Base-by-base conservation (phyloP, 73 alveolate genomes). In the Paraurostyla sp. region DNA sequence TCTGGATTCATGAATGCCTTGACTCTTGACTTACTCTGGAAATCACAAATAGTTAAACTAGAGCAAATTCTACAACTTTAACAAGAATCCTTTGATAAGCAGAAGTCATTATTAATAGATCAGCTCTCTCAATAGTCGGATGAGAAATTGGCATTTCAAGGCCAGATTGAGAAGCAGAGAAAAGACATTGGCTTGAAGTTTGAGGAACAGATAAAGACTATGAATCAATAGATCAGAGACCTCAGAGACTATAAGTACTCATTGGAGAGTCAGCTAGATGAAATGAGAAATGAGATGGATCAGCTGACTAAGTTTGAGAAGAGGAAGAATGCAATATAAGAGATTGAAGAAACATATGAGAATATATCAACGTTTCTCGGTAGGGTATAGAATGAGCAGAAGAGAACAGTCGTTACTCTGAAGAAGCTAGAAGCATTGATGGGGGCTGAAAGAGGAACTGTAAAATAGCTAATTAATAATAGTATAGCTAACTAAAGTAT, bases 361-460 rank as follows among this genome's bases (percentile, higher is more conserved):
- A 65, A 40, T 65, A 65, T 65, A 18, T 56, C 82, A 38, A 58
- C 60, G 41, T 65, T 65, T 65, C 58, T 65, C 4, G 82, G 82
- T 1, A 65, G 41, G 25, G 82, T 65, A 38, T 22, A 65, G 25
- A 65, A 22, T 35, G 82, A 65, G 25, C 23, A 65, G 42, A 65
- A 65, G 36, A 65, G 82, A 65, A 65, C 82, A 65, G 82, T 65
- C 1, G 25, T 65, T 18, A 38, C 82, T 38, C 82, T 65, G 56
- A 65, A 40, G 25, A 65, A 65, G 25, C 58, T 65, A 1, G 82
- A 65, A 23, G 82, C 58, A 1, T 30, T 65, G 18, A 65, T 65
- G 82, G 82, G 82, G 13, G 82, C 82, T 11, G 82, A 65, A 38
- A 65, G 58, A 65, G 82, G 82, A 40, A 35, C 82, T 1, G 82